These are phyloP conservation scores for Lomentospora prolificans DNA, from an alignment of 2,329 filamentous ascomycete genomes.

Conservation along the genomic window DNA sequence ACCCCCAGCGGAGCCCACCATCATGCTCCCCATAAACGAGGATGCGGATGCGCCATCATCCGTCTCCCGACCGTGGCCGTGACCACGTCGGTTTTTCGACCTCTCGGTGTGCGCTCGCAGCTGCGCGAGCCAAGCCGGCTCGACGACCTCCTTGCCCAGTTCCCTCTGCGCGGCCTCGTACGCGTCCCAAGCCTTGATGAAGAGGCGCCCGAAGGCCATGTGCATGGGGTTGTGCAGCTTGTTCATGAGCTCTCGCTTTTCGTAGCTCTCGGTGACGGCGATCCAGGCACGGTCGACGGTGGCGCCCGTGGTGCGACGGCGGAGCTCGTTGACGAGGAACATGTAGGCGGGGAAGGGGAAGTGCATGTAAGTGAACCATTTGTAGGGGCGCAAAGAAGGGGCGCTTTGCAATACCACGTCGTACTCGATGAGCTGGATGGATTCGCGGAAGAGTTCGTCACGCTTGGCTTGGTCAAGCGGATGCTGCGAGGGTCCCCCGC, in stretches of 20 bases:
- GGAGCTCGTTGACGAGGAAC: slow-evolving; percentile 47
- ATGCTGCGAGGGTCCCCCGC: slow-evolving; percentile 11
- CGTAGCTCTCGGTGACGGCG: slow-evolving; percentile 45
- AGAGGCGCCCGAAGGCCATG: slow-evolving; percentile 44
- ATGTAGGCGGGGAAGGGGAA: slow-evolving; percentile 54
- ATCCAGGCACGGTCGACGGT: slow-evolving; percentile 50
- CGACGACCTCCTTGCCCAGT: slow-evolving; percentile 30
- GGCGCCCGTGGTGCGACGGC: slow-evolving; percentile 39
- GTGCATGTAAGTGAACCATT: slow-evolving; percentile 50
- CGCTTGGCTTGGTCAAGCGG: slow-evolving; percentile 36
- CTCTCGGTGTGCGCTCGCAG: slow-evolving; percentile 35
- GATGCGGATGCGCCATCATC: neutral
- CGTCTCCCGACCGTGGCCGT: slow-evolving; percentile 18
- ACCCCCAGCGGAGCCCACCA: no score
- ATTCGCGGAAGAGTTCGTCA: slow-evolving; percentile 42
- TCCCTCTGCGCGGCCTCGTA: slow-evolving; percentile 37
- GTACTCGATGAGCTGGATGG: slow-evolving; percentile 49
- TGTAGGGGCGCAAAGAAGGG: slow-evolving; percentile 40
- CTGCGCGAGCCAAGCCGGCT: slow-evolving; percentile 36
- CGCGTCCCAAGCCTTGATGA: slow-evolving; percentile 55
- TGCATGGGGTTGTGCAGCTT: slow-evolving; percentile 47
- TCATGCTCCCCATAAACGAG: neutral
- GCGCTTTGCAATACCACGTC: slow-evolving; percentile 45
- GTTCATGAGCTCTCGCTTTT: slow-evolving; percentile 37
- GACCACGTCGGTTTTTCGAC: slow-evolving; percentile 27